Evolutionary conservation across 495 filamentous ascomycete species (phyloP).

Genomic region (Bombardia bombarda): DNA sequence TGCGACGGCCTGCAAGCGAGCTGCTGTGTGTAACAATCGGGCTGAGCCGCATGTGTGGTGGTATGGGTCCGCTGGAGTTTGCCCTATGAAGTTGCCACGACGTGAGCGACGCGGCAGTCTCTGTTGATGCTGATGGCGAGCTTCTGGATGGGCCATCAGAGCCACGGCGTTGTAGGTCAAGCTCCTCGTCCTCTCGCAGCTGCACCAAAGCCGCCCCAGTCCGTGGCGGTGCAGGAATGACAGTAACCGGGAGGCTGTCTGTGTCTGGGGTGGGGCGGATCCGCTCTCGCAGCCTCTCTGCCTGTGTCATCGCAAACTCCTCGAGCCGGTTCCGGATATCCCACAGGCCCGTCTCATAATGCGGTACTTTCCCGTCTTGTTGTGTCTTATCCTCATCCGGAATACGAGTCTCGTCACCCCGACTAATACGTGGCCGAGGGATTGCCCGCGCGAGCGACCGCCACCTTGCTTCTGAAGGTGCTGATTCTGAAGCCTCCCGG

Average conservation of each 20-base stretch:
- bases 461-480: slow-evolving; percentile 16
- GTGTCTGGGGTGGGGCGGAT: slow-evolving; percentile 40
- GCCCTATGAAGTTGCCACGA: background rate
- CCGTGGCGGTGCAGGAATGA: slow-evolving; percentile 40
- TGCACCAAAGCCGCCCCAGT: slow-evolving; percentile 37
- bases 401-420: slow-evolving; percentile 10
- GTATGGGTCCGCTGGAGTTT: background rate
- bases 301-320: slow-evolving; percentile 39
- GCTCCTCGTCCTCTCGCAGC: slow-evolving; percentile 34
- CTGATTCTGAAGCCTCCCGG: background rate
- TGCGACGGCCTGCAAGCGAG: too few species aligned
- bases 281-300: slow-evolving; percentile 35
- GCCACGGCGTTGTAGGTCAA: slow-evolving; percentile 1
- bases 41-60: background rate
- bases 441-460: slow-evolving; percentile 16
- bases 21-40: background rate
- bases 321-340: slow-evolving; percentile 36
- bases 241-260: slow-evolving; percentile 38
- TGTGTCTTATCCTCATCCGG: background rate
- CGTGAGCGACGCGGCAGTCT: background rate
- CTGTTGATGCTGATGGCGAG: background rate
- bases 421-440: slow-evolving; percentile 11
- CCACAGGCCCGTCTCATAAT: slow-evolving; percentile 19
- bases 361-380: background rate
- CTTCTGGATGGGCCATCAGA: background rate